Percentiles rank a stretch among this genome's conserved stretches.
phyloP scores from a whole-genome alignment of 2,329 filamentous ascomycete genomes.

The Chaetomiaceae sp. region DNA sequence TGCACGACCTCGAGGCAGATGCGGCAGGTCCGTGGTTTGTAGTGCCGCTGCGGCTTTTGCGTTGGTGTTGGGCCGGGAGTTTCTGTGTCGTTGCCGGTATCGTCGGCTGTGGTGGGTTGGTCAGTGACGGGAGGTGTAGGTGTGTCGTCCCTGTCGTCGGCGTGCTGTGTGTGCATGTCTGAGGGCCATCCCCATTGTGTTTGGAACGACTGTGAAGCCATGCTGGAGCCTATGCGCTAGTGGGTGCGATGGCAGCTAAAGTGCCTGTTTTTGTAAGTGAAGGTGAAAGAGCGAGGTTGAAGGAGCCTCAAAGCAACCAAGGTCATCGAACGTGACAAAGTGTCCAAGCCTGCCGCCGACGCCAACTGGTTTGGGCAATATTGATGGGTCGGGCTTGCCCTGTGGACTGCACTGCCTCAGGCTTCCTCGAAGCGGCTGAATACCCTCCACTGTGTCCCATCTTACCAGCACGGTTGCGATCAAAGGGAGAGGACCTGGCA shows the following conservation, averaged over 20 bases:
- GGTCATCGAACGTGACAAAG: constrained; percentile 13
- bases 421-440: neutral
- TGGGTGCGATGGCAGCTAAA: neutral
- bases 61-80: constrained; percentile 15
- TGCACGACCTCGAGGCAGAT: constrained; percentile 73
- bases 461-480: neutral
- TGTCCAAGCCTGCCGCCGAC: constrained; percentile 13
- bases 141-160: neutral
- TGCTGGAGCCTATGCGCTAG: neutral
- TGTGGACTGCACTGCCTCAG: neutral
- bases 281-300: neutral
- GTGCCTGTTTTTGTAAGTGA: neutral
- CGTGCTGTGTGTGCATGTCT: constrained; percentile 6
- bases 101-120: constrained; percentile 5
- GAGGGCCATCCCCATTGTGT: constrained; percentile 19
- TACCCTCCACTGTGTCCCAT: too few species aligned
- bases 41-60: constrained; percentile 41
- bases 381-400: too few species aligned
- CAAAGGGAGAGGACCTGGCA: neutral
- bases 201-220: constrained; percentile 13
- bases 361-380: constrained; percentile 15
- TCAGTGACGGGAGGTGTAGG: constrained; percentile 6
- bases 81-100: constrained; percentile 3
- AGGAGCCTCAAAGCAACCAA: neutral
- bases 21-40: constrained; percentile 70